These are phyloP conservation scores for Aspergillus olivimuriae DNA, from an alignment of 495 filamentous ascomycete genomes.

Conservation along the genomic window DNA sequence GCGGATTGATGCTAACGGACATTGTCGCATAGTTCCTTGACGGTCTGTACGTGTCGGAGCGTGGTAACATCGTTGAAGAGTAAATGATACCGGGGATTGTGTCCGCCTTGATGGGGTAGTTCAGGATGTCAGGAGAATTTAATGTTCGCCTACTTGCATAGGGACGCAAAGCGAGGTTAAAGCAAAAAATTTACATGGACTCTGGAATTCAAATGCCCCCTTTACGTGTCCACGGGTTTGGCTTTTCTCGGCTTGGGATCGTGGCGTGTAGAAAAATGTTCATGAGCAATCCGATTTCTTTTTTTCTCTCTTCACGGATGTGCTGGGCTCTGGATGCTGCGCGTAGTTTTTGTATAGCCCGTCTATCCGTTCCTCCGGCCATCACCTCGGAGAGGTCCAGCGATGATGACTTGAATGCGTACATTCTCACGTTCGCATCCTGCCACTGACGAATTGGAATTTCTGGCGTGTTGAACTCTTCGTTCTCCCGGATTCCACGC, in stretches of 20 bases:
- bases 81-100: conserved; percentile 35
- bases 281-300: conserved; percentile 12
- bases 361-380: too few relatives aligned
- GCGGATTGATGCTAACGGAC: conserved; percentile 34
- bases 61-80: conserved; percentile 81
- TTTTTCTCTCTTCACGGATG: conserved; percentile 1
- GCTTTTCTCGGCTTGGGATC: conserved; percentile 26
- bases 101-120: conserved; percentile 31
- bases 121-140: conserved; percentile 38
- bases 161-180: conserved; percentile 39
- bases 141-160: conserved; percentile 43
- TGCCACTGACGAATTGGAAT: too few relatives aligned
- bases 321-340: too few relatives aligned
- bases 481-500: too few relatives aligned
- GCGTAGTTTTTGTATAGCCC: too few relatives aligned
- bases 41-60: conserved; percentile 98
- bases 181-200: conserved; percentile 38
- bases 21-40: conserved; percentile 79
- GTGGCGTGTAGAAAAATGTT: conserved; percentile 21
- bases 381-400: too few relatives aligned
- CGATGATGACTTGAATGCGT: too few relatives aligned
- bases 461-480: too few relatives aligned
- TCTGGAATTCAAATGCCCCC: conserved; percentile 28
- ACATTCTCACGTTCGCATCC: too few relatives aligned
- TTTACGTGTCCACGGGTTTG: conserved; percentile 22